Base-by-base conservation (phyloP, 805 yeast species). In the Monosporozyma yasuniensis region DNA sequence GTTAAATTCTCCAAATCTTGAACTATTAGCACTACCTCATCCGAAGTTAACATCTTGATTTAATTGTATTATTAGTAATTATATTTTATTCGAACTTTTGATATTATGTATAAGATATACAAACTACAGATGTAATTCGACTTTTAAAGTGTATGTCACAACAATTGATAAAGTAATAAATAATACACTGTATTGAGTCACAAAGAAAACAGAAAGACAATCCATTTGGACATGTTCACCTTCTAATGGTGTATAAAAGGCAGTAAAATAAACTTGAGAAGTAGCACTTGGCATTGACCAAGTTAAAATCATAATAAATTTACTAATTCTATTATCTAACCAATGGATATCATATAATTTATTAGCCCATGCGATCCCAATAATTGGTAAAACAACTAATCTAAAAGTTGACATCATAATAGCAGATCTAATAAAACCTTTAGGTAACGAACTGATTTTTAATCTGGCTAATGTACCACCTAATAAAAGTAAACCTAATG, bases 381-480 rank as follows among this genome's bases (percentile, higher is more conserved):
- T 74, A 2, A 91, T 80, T 0, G 98, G 98, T 52, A 87, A 63
- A 0, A 90, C 56, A 9, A 83, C 76, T 32, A 90, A 69, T 54
- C 91, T 75, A 34, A 78, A 64, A 0, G 75, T 49, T 0, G 84
- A 76, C 61, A 89, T 69, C 49, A 74, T 66, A 2, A 81, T 56
- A 0, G 87, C 80, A 0, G 87, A 77, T 57, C 79, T 77, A 61
- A 75, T 61, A 54, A 83, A 81, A 2, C 86, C 88, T 9, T 65
- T 60, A 1, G 90, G 87, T 57, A 89, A 68, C 4, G 70, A 60
- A 6, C 70, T 71, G 19, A 89, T 65, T 53, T 79, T 70, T 47
- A 91, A 73, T 45, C 96, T 71, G 0, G 96, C 85, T 41, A 91
- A 79, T 1, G 96, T 88, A 16, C 91, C 96, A 1, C 98, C 98